Evolutionary conservation across 2,329 filamentous ascomycete species (phyloP).

Genomic region (Arthrobotrys megalospora): DNA sequence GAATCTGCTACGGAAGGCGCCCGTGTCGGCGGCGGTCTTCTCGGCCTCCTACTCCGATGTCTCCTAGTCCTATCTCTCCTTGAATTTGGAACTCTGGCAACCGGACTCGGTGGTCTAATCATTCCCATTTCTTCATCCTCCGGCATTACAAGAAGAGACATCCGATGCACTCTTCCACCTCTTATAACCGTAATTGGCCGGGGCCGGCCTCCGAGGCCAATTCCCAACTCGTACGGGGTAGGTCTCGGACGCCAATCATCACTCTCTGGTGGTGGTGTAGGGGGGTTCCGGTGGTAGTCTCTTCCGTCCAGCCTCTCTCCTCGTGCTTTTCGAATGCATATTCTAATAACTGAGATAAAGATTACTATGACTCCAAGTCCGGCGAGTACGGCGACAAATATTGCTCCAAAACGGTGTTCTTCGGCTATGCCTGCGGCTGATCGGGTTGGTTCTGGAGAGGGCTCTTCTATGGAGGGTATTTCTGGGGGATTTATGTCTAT

Average conservation of each 20-base stretch:
- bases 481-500: too few species aligned
- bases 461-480: background rate
- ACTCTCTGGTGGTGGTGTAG: background rate
- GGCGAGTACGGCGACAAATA: background rate
- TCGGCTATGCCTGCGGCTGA: background rate
- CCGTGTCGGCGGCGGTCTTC: background rate
- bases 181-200: background rate
- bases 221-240: background rate
- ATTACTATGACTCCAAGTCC: background rate
- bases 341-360: background rate
- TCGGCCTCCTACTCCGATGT: background rate
- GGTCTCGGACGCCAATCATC: background rate
- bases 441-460: background rate
- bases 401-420: background rate
- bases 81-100: background rate
- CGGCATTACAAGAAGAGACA: background rate
- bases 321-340: background rate
- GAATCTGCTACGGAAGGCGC: background rate
- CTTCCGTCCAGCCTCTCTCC: conserved; percentile 1
- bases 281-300: background rate
- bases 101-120: background rate
- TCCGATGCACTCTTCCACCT: background rate
- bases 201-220: background rate
- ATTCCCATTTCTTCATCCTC: conserved; percentile 5
- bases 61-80: background rate